These are phyloP conservation scores for Strobilomyces echinocephalus DNA, from an alignment of 768 basidiomycete genomes.

Conservation along the genomic window DNA sequence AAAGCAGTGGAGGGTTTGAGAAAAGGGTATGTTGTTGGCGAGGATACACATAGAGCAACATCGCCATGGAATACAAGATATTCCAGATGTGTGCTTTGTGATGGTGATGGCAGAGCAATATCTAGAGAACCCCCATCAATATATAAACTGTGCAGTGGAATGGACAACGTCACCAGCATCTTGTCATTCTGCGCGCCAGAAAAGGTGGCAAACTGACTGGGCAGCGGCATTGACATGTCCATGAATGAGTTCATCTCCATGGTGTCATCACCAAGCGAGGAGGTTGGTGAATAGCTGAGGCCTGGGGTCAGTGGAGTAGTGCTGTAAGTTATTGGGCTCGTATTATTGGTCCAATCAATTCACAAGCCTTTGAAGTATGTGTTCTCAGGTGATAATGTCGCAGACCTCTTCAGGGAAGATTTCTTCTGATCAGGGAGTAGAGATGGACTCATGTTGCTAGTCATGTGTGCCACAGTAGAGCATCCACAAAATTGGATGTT, in stretches of 20 bases:
- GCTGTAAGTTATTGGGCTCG: conserved; percentile 25
- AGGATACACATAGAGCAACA: too few species aligned
- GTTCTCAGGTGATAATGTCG: conserved; percentile 39
- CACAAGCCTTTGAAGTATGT: conserved; percentile 20
- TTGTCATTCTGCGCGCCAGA: conserved; percentile 34
- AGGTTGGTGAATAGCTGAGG: conserved; percentile 56
- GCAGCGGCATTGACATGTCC: conserved; percentile 38
- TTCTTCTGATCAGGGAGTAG: conserved; percentile 10
- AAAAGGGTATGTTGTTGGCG: too few species aligned
- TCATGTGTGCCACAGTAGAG: background rate
- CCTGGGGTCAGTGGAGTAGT: conserved; percentile 50
- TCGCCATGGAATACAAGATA: too few species aligned
- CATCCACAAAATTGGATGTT: conserved; percentile 23
- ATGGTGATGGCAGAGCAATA: background rate
- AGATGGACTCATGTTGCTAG: conserved; percentile 1
- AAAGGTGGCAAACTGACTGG: conserved; percentile 35
- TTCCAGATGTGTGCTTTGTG: conserved; percentile 13
- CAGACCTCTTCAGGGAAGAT: conserved; percentile 35
- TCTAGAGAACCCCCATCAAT: conserved; percentile 22
- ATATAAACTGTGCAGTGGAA: conserved; percentile 16
- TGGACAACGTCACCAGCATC: conserved; percentile 16
- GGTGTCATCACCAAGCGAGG: conserved; percentile 50
- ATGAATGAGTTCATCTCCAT: conserved; percentile 52
- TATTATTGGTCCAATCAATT: background rate
- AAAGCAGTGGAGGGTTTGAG: too few species aligned